phyloP scores from a whole-genome alignment of 1,284 basidiomycete genomes.

The Fomitiporia mediterranea region DNA sequence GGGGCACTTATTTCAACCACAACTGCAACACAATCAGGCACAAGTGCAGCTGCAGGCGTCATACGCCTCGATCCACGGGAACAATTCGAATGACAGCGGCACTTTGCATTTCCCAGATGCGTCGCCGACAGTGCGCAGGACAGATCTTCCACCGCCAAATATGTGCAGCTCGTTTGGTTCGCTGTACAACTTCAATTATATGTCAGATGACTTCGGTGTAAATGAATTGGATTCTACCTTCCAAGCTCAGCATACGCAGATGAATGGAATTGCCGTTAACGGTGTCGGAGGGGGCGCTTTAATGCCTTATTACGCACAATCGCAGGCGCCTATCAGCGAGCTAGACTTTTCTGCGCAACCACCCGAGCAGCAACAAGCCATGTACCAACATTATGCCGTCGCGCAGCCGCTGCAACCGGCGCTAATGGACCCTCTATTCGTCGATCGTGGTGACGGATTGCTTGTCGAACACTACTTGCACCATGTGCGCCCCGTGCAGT shows the following conservation, averaged over 20 bases:
- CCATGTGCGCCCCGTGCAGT: constrained; percentile 58
- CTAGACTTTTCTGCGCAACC: not conserved
- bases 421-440: constrained; percentile 3
- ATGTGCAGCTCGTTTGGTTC: constrained; percentile 9
- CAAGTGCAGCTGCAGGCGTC: not conserved
- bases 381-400: not conserved
- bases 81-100: not conserved
- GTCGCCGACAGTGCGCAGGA: constrained; percentile 10
- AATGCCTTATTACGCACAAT: not conserved
- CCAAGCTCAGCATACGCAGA: not conserved
- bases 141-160: not conserved
- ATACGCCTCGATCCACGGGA: not conserved
- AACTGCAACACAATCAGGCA: not conserved
- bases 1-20: not conserved
- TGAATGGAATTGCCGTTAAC: not conserved
- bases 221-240: not conserved
- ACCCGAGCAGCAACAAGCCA: not conserved
- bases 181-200: constrained; percentile 10
- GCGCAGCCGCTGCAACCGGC: not conserved
- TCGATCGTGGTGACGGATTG: constrained; percentile 29
- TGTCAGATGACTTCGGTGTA: not conserved
- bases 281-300: not conserved
- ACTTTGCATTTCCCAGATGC: not conserved
- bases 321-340: not conserved
- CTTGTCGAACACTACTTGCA: constrained; percentile 42